Percentiles rank a stretch among this genome's conserved stretches.
These are phyloP conservation scores for Pascua guehoae DNA, from an alignment of 1,284 basidiomycete genomes.

Conservation along the genomic window DNA sequence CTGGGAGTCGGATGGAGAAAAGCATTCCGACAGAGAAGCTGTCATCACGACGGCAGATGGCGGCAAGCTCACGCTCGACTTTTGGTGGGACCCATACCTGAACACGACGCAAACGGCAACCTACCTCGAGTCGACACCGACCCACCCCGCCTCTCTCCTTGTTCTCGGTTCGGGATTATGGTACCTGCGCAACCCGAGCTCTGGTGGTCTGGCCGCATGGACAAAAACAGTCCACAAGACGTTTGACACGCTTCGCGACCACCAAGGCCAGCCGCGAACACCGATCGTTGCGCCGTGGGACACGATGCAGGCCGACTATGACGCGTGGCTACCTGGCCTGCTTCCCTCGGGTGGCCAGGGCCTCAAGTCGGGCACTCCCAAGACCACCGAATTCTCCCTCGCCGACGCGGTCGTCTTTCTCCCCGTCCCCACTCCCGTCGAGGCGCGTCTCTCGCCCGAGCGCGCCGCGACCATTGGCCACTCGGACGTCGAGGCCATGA, in stretches of 20 bases:
- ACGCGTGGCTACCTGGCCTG: slow-evolving; percentile 8
- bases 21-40: slow-evolving; percentile 61
- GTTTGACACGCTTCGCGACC: slow-evolving; percentile 55
- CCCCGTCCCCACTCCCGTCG: slow-evolving; percentile 74
- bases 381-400: slow-evolving; percentile 5
- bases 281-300: slow-evolving; percentile 43
- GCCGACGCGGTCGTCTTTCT: slow-evolving; percentile 55
- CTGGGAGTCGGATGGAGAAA: slow-evolving; percentile 53
- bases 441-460: slow-evolving; percentile 61
- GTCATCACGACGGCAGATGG: slow-evolving; percentile 18
- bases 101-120: slow-evolving; percentile 60
- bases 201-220: slow-evolving; percentile 73
- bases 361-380: background rate
- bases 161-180: slow-evolving; percentile 80
- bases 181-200: slow-evolving; percentile 71
- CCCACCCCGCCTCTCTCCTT: slow-evolving; percentile 58
- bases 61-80: slow-evolving; percentile 56
- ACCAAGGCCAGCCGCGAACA: slow-evolving; percentile 37
- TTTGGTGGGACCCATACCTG: slow-evolving; percentile 68
- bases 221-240: slow-evolving; percentile 65
- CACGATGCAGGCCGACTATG: slow-evolving; percentile 20
- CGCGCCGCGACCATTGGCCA: slow-evolving; percentile 65
- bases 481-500: slow-evolving; percentile 81
- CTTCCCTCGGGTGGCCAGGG: slow-evolving; percentile 1
- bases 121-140: slow-evolving; percentile 38